These are phyloP conservation scores for Cyberlindnera galapagoensis DNA, from an alignment of 805 yeast genomes.

Conservation along the genomic window DNA sequence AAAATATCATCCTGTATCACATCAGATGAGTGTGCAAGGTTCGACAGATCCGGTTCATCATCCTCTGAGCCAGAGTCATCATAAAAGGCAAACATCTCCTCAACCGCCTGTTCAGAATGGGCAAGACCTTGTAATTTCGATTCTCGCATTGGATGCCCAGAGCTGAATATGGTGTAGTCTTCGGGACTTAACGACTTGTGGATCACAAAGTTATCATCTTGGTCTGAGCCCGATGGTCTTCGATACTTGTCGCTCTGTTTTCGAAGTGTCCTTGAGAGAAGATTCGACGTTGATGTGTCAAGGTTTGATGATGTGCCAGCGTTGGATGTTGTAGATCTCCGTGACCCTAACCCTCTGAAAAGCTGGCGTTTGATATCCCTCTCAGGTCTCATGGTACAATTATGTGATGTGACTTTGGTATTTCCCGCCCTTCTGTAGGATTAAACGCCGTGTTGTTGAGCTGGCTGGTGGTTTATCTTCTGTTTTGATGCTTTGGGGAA, in stretches of 20 bases:
- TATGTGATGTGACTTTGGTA: too few species aligned
- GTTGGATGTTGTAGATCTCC: constrained; percentile 3
- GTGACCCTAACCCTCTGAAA: constrained; percentile 15
- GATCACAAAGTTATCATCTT: constrained; percentile 17
- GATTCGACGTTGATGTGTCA: constrained; percentile 17
- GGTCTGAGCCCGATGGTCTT: constrained; percentile 4
- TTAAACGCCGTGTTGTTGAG: too few species aligned
- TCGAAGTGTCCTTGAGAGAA: constrained; percentile 22
- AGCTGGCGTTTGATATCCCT: constrained; percentile 21
- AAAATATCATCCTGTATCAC: constrained; percentile 19
- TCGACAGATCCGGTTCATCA: constrained; percentile 22
- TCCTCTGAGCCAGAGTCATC: constrained; percentile 25
- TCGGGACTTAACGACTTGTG: constrained; percentile 24
- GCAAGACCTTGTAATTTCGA: constrained; percentile 21
- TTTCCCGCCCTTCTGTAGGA: too few species aligned
- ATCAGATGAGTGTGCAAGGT: constrained; percentile 14
- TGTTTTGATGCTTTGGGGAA: too few species aligned
- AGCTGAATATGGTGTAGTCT: constrained; percentile 19
- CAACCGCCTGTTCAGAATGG: constrained; percentile 20
- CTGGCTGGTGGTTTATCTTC: too few species aligned
- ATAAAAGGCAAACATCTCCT: constrained; percentile 18
- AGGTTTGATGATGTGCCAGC: constrained; percentile 4
- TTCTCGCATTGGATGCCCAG: constrained; percentile 19
- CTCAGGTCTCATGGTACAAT: too few species aligned
- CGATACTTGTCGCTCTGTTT: constrained; percentile 23